Evolutionary conservation across 2,329 filamentous ascomycete genomes (phyloP).

Genomic region (Aspergillus nomiae): DNA sequence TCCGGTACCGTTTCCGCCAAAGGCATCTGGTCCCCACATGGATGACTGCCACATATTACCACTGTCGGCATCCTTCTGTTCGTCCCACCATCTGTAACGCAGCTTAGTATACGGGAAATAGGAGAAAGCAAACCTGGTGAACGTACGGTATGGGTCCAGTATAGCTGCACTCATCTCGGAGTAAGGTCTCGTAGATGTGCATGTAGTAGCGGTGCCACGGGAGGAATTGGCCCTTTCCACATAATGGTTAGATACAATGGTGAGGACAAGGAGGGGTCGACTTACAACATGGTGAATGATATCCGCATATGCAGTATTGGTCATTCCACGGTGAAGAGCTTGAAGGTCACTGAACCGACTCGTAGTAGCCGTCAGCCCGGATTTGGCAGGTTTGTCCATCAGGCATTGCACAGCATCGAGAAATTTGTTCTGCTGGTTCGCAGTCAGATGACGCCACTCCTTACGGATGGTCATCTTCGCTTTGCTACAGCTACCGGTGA

Average conservation of each 20-base stretch:
- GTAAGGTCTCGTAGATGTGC: neutral
- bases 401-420: neutral
- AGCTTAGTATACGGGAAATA: neutral
- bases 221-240: neutral
- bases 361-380: constrained; percentile 5
- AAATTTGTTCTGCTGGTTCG: neutral
- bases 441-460: neutral
- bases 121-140: neutral
- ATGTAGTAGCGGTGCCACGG: neutral
- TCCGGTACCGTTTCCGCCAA: constrained; percentile 11
- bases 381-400: neutral
- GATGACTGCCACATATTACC: constrained; percentile 12
- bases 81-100: constrained; percentile 5
- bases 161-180: neutral
- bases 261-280: neutral
- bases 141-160: neutral
- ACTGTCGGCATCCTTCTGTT: constrained; percentile 10
- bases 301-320: constrained; percentile 10
- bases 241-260: neutral
- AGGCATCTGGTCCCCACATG: constrained; percentile 11
- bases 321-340: constrained; percentile 14
- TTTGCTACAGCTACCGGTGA: neutral
- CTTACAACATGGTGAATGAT: constrained; percentile 12
- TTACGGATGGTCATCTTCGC: neutral
- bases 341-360: constrained; percentile 13